Evolutionary conservation across 331 rosid species (phyloP), one percentile per base, ranked within the genome.

Genomic region (Pyrus hybrid): DNA sequence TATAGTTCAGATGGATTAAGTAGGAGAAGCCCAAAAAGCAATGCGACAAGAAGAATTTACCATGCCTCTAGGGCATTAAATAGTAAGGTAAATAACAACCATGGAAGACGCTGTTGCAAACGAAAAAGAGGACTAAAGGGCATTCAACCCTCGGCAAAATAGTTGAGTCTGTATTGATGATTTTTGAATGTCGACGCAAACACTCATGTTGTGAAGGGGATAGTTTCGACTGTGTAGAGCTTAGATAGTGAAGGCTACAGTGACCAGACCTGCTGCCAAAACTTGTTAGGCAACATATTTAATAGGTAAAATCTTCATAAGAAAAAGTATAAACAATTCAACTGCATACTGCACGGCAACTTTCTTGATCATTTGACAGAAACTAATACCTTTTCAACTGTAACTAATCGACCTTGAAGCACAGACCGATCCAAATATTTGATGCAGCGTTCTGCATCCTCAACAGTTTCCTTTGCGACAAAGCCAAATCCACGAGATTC

Each of bases 401-500:
- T 83, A 49, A 83, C 80, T 67, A 85, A 67, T 76, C 85, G 86
- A 77, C 84, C 92, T 65, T 80, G 77, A 75, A 80, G 80, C 35
- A 85, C 84, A 45, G 89, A 58, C 28, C 79, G 83, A 45, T 88
- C 54, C 73, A 85, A 74, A 68, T 80, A 25, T 69, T 81, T 83
- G 68, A 85, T 65, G 68, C 87, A 83, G 33, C 81, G 84, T 5
- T 75, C 80, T 16, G 88, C 89, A 58, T 81, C 88, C 61, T 80
- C 82, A 33, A 3, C 74, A 58, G 75, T 83, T 71, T 85, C 89
- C 89, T 83, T 81, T 17, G 89, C 80, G 72, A 88, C 82, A 82
- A 85, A 88, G 28, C 77, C 86, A 81, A 79, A 85, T 68, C 90
- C 89, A 75, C 82, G 83, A 58, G 86, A 85, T 67, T 81, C 85